phyloP scores from a whole-genome alignment of 257 asterid species.

The Verbascum thapsus region DNA sequence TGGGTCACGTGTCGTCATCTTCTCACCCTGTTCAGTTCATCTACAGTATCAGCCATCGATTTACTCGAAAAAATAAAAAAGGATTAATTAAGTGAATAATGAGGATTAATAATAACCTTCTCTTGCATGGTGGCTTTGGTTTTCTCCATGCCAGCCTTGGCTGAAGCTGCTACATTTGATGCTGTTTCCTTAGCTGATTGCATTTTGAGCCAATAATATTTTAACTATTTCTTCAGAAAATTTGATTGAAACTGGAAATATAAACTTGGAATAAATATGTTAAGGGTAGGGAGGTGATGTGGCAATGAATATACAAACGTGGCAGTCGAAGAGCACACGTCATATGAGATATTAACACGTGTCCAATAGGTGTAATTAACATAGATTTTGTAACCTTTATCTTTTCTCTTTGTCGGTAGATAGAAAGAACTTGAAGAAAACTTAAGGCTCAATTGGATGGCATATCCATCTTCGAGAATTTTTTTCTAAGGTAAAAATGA shows the following conservation, averaged over 20 bases:
- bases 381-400: too few relatives aligned
- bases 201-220: slow-evolving; percentile 32
- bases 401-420: too few relatives aligned
- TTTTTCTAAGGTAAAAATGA: too few relatives aligned
- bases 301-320: slow-evolving; percentile 13
- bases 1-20: slow-evolving; percentile 48
- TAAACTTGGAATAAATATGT: background rate
- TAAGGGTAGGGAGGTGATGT: background rate
- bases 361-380: slow-evolving; percentile 15
- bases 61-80: too few relatives aligned
- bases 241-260: too few relatives aligned
- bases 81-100: background rate
- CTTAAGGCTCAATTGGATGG: too few relatives aligned
- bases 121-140: slow-evolving; percentile 54
- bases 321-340: background rate
- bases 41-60: background rate
- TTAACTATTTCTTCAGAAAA: background rate
- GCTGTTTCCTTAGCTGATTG: slow-evolving; percentile 52
- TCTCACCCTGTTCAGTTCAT: slow-evolving; percentile 32
- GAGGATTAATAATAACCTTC: slow-evolving; percentile 32
- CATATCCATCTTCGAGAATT: too few relatives aligned
- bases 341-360: slow-evolving; percentile 20
- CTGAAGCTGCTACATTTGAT: slow-evolving; percentile 46
- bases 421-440: too few relatives aligned
- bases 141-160: slow-evolving; percentile 67